A percentile compares a stretch with the other conserved stretches of the same genome.
Evolutionary conservation across 164 flowering plant genomes (phyloP).

Genomic region (Aristolochia californica): DNA sequence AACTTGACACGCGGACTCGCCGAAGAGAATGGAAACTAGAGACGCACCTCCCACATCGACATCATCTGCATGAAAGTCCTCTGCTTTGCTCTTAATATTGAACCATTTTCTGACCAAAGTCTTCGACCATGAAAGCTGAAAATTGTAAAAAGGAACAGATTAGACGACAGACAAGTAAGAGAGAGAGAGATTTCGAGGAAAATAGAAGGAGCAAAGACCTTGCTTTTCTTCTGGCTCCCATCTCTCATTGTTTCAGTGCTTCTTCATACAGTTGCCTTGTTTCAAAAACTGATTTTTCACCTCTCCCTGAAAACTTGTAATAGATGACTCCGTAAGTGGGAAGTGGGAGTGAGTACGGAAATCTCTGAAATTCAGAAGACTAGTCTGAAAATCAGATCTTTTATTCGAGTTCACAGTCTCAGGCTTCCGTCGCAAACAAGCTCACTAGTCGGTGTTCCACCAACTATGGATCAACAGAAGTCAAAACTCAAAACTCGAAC

Average conservation of each 20-base stretch:
- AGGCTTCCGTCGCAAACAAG: not conserved
- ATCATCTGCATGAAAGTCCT: slow-evolving; percentile 67
- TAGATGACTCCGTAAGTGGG: not conserved
- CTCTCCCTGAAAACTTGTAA: not conserved
- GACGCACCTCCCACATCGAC: slow-evolving; percentile 36
- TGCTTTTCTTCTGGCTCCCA: slow-evolving; percentile 81
- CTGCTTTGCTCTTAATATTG: slow-evolving; percentile 71
- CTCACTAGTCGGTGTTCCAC: too few species aligned
- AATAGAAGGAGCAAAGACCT: slow-evolving; percentile 35
- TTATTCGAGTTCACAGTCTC: not conserved
- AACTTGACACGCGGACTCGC: not conserved
- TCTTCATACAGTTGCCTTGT: slow-evolving; percentile 40
- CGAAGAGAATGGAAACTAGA: not conserved
- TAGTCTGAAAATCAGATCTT: slow-evolving; percentile 3
- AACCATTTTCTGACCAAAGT: slow-evolving; percentile 76
- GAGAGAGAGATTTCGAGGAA: not conserved
- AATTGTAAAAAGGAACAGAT: not conserved
- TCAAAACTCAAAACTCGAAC: not conserved
- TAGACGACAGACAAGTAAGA: not conserved
- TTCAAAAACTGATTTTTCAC: not conserved
- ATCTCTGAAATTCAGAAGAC: too few species aligned
- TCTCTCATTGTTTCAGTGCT: slow-evolving; percentile 74
- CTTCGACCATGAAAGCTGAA: slow-evolving; percentile 81
- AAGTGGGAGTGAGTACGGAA: not conserved
- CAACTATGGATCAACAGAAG: too few species aligned